These are phyloP conservation scores for Trifolium repens DNA, from an alignment of 306 rosid species.

Conservation along the genomic window DNA sequence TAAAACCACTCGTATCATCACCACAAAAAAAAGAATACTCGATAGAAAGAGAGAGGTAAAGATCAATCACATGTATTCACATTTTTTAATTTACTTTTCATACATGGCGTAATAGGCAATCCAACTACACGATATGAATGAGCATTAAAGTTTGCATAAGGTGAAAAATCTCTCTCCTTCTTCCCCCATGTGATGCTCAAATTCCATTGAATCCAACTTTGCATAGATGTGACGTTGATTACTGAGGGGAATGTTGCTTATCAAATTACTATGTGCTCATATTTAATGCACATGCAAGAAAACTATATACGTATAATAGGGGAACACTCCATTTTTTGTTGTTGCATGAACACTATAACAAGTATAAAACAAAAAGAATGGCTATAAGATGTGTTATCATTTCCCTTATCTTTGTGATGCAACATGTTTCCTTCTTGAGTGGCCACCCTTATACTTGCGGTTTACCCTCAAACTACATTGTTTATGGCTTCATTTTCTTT, in stretches of 20 bases:
- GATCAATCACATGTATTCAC: too few species aligned
- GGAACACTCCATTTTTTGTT: conserved; percentile 46
- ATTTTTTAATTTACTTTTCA: background rate
- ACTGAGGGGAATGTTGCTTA: conserved; percentile 46
- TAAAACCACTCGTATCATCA: too few species aligned
- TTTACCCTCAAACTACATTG: background rate
- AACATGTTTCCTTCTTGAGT: conserved; percentile 24
- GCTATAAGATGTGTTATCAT: conserved; percentile 46
- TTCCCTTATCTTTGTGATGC: conserved; percentile 40
- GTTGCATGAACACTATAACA: conserved; percentile 34
- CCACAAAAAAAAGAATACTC: too few species aligned
- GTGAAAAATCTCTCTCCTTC: conserved; percentile 44
- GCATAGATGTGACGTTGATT: conserved; percentile 60
- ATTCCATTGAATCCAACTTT: conserved; percentile 34
- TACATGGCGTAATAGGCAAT: conserved; percentile 42
- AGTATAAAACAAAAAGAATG: conserved; percentile 46
- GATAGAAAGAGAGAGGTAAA: too few species aligned
- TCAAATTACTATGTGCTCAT: conserved; percentile 35
- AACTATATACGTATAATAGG: conserved; percentile 41
- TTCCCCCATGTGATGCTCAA: conserved; percentile 38
- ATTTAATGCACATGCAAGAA: conserved; percentile 55
- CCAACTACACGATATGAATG: conserved; percentile 45
- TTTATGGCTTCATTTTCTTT: too few species aligned
- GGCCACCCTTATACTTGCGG: background rate
- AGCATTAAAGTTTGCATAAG: conserved; percentile 50